Evolutionary conservation across 805 yeast genomes (phyloP).

Genomic region (Kockiozyma suomiensis): DNA sequence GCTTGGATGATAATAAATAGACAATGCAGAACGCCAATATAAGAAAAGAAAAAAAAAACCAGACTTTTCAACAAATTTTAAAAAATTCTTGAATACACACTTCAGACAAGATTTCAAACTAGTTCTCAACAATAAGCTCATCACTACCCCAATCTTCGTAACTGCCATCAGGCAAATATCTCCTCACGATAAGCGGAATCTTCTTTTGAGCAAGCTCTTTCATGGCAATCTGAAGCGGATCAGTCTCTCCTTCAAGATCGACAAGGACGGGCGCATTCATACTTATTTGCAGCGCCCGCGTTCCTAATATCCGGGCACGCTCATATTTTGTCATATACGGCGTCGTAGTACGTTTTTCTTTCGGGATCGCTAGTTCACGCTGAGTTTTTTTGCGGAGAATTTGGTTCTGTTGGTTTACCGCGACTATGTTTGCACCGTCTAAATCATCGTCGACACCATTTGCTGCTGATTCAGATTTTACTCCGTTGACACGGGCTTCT

Average conservation of each 20-base stretch:
- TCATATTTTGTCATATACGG: conserved; percentile 99
- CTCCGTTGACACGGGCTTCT: conserved; percentile 39
- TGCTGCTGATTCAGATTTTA: conserved; percentile 41
- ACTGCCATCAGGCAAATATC: conserved; percentile 91
- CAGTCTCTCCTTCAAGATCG: conserved; percentile 98
- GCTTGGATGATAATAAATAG: not conserved
- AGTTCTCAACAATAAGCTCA: conserved; percentile 87
- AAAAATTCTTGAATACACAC: not conserved
- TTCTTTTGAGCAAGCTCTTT: conserved; percentile 93
- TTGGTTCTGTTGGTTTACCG: conserved; percentile 58
- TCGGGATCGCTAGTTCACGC: conserved; percentile 83
- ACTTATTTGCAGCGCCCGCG: conserved; percentile 95
- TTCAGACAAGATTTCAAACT: conserved; percentile 27
- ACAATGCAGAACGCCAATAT: not conserved
- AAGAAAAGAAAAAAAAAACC: not conserved
- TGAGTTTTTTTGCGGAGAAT: conserved; percentile 60
- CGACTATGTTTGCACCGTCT: conserved; percentile 70
- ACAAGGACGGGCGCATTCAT: conserved; percentile 98
- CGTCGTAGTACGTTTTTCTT: conserved; percentile 86
- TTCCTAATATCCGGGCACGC: conserved; percentile 95
- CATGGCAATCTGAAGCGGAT: conserved; percentile 96
- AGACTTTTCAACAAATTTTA: not conserved
- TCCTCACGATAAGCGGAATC: conserved; percentile 91
- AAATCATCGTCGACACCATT: conserved; percentile 48
- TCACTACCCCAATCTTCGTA: conserved; percentile 98